Evolutionary conservation across 2,329 filamentous ascomycete species (phyloP).

Genomic region (Fusarium sarcochroum): DNA sequence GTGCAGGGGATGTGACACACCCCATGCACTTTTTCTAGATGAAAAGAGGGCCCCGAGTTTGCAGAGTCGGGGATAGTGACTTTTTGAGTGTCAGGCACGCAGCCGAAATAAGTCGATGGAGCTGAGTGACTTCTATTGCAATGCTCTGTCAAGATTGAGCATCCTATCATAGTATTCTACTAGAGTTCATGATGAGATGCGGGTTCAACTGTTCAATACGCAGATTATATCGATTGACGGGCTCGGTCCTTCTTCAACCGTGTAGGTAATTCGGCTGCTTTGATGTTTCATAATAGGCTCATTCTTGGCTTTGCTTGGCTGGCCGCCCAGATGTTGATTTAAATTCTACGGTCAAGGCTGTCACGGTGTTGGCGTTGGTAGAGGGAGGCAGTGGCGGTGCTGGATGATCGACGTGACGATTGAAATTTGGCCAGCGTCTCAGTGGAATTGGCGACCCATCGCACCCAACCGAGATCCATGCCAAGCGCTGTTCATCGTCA

Average conservation of each 20-base stretch:
- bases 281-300: constrained; percentile 35
- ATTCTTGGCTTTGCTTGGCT: constrained; percentile 27
- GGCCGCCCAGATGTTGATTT: constrained; percentile 15
- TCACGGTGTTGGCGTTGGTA: background rate
- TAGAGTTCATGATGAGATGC: too few species aligned
- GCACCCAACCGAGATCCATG: constrained; percentile 15
- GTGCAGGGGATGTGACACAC: constrained; percentile 21
- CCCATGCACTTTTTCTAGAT: constrained; percentile 13
- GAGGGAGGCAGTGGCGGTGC: constrained; percentile 5
- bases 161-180: too few species aligned
- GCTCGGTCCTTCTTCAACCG: too few species aligned
- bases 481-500: constrained; percentile 32
- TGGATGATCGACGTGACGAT: constrained; percentile 47
- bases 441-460: constrained; percentile 20
- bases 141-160: too few species aligned
- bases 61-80: background rate
- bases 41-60: constrained; percentile 34
- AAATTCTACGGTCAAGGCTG: background rate
- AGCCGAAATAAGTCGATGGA: too few species aligned
- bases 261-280: too few species aligned
- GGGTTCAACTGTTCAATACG: too few species aligned
- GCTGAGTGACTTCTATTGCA: too few species aligned
- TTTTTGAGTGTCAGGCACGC: too few species aligned
- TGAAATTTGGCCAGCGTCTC: constrained; percentile 47
- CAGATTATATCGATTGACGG: too few species aligned